These are phyloP conservation scores for Tolypocladium endophyticum DNA, from an alignment of 2,329 filamentous ascomycete genomes.

Conservation along the genomic window DNA sequence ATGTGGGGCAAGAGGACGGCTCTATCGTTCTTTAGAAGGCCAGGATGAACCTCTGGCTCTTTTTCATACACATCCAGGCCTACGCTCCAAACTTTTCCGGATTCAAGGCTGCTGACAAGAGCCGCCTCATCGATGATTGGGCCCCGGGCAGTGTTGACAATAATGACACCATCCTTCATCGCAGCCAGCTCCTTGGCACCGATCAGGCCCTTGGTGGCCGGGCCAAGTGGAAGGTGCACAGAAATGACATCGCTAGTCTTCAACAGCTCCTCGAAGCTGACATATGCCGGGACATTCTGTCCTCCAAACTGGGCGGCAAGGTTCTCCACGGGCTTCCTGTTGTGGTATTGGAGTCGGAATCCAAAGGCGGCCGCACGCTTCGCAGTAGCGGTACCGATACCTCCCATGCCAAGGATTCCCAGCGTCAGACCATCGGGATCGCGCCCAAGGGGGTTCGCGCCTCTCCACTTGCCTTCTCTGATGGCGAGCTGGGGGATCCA, in stretches of 20 bases:
- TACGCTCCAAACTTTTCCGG: constrained; percentile 40
- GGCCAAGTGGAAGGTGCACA: constrained; percentile 40
- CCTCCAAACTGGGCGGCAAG: constrained; percentile 28
- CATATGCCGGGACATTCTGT: constrained; percentile 18
- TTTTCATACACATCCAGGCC: constrained; percentile 48
- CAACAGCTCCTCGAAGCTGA: constrained; percentile 44
- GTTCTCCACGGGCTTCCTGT: constrained; percentile 28
- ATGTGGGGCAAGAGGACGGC: constrained; percentile 57
- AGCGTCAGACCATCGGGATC: constrained; percentile 56
- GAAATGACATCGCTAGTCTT: constrained; percentile 42
- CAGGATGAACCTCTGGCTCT: constrained; percentile 51
- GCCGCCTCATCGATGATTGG: constrained; percentile 46
- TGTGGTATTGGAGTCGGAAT: constrained; percentile 49
- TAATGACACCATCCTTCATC: constrained; percentile 45
- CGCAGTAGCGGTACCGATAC: constrained; percentile 40
- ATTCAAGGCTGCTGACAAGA: constrained; percentile 40
- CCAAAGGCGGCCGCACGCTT: constrained; percentile 42
- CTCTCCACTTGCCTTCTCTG: constrained; percentile 46
- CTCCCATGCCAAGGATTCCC: constrained; percentile 50
- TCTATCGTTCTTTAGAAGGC: constrained; percentile 45
- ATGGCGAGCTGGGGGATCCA: constrained; percentile 49
- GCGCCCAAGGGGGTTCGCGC: constrained; percentile 43
- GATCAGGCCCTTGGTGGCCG: constrained; percentile 41
- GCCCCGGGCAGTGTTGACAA: constrained; percentile 48
- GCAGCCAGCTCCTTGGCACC: constrained; percentile 34